Conservation (phyloP, 2,329 filamentous ascomycete genomes). For the Geosmithia morbida region DNA sequence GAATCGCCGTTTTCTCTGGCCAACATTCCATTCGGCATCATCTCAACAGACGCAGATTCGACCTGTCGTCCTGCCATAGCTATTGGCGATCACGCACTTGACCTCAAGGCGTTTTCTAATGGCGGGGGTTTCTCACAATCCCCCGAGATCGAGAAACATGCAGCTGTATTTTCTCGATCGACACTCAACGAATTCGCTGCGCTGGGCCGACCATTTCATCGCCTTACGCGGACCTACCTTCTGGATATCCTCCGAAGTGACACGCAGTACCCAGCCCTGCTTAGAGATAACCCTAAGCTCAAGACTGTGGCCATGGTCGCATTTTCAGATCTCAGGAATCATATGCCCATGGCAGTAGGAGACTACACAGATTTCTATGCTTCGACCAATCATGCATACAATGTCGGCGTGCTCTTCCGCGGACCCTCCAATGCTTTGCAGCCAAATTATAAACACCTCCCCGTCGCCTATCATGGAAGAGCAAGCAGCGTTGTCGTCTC, state of each 20-base stretch:
- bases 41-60: constrained; percentile 43
- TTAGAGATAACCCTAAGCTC: constrained; percentile 20
- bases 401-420: constrained; percentile 56
- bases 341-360: constrained; percentile 62
- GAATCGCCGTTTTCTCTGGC: constrained; percentile 49
- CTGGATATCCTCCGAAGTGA: constrained; percentile 44
- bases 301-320: constrained; percentile 13
- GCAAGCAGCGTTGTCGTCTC: constrained; percentile 64
- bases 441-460: constrained; percentile 68
- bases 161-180: constrained; percentile 10
- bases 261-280: constrained; percentile 20
- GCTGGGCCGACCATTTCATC: constrained; percentile 54
- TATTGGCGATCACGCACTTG: constrained; percentile 58
- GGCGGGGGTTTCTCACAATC: constrained; percentile 21
- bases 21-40: constrained; percentile 76
- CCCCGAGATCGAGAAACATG: constrained; percentile 11
- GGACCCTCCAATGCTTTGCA: constrained; percentile 61
- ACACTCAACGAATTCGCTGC: constrained; percentile 19
- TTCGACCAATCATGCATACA: constrained; percentile 62
- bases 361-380: constrained; percentile 83
- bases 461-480: constrained; percentile 69
- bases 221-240: constrained; percentile 56
- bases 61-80: constrained; percentile 53
- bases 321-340: constrained; percentile 39
- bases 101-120: constrained; percentile 47